A percentile compares a stretch with the other conserved stretches of the same genome.
These are phyloP conservation scores for Firmiana major DNA, from an alignment of 345 rosid genomes.

Conservation along the genomic window DNA sequence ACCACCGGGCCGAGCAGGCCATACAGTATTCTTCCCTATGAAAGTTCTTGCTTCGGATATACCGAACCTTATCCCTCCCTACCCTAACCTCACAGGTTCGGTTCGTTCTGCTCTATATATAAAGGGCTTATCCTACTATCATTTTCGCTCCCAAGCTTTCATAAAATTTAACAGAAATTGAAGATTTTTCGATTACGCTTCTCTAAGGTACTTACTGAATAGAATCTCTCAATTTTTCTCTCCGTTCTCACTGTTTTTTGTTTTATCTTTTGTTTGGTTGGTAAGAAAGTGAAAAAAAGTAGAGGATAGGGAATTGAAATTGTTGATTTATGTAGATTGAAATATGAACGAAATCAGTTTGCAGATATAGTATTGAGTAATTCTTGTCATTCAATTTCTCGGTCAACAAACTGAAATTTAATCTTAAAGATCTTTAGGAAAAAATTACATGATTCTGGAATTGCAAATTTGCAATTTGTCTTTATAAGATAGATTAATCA, in stretches of 20 bases:
- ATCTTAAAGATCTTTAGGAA: neutral
- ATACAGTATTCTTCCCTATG: neutral
- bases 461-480: neutral
- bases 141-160: neutral
- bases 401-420: neutral
- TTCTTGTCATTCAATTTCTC: neutral
- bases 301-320: neutral
- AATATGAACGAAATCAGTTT: neutral
- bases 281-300: neutral
- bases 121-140: neutral
- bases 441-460: too few species aligned
- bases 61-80: neutral
- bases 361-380: neutral
- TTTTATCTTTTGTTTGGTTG: conserved; percentile 1
- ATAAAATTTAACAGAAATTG: neutral
- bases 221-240: neutral
- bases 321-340: neutral
- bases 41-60: neutral
- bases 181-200: neutral
- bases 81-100: neutral
- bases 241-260: neutral
- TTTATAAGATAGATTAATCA: neutral
- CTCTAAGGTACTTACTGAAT: neutral
- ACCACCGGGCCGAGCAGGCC: neutral
- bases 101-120: neutral